Conservation (phyloP, 1,284 basidiomycete species). For the Ceratorhiza oryzae-sativae region DNA sequence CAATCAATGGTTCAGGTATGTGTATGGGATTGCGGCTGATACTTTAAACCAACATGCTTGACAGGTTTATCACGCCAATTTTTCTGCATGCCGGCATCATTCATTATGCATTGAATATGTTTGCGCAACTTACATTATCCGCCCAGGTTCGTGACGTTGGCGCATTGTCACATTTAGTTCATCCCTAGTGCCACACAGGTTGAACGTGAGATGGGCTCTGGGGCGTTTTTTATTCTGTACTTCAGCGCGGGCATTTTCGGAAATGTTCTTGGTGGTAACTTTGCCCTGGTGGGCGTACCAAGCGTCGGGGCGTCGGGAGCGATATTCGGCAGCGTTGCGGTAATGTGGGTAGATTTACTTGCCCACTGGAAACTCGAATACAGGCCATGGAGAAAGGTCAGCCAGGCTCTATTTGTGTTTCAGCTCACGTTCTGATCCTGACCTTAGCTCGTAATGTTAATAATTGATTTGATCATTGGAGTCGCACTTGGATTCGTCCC, state of each 20-base stretch:
- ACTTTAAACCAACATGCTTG: slow-evolving; percentile 36
- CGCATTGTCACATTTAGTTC: slow-evolving; percentile 11
- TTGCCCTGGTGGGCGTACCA: slow-evolving; percentile 86
- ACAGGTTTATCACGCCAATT: slow-evolving; percentile 82
- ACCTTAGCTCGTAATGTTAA: slow-evolving; percentile 76
- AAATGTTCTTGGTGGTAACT: slow-evolving; percentile 89
- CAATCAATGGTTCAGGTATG: slow-evolving; percentile 84
- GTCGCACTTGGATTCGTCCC: slow-evolving; percentile 87
- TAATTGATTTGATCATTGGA: slow-evolving; percentile 83
- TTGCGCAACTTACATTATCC: slow-evolving; percentile 82
- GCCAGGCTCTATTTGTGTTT: background rate
- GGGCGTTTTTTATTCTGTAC: slow-evolving; percentile 82
- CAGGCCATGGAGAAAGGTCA: slow-evolving; percentile 70
- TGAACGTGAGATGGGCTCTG: slow-evolving; percentile 85
- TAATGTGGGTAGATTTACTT: slow-evolving; percentile 81
- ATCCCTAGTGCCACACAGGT: slow-evolving; percentile 57
- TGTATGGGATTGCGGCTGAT: slow-evolving; percentile 40
- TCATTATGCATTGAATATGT: slow-evolving; percentile 87
- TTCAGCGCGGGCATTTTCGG: slow-evolving; percentile 91
- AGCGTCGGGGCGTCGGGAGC: slow-evolving; percentile 94
- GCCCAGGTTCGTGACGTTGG: slow-evolving; percentile 65
- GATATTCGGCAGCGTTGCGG: slow-evolving; percentile 90
- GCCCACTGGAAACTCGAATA: slow-evolving; percentile 93
- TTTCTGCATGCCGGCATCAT: slow-evolving; percentile 94
- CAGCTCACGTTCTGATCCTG: slow-evolving; percentile 33